These are phyloP conservation scores for Xylaria curta DNA, from an alignment of 495 filamentous ascomycete species.

Conservation along the genomic window DNA sequence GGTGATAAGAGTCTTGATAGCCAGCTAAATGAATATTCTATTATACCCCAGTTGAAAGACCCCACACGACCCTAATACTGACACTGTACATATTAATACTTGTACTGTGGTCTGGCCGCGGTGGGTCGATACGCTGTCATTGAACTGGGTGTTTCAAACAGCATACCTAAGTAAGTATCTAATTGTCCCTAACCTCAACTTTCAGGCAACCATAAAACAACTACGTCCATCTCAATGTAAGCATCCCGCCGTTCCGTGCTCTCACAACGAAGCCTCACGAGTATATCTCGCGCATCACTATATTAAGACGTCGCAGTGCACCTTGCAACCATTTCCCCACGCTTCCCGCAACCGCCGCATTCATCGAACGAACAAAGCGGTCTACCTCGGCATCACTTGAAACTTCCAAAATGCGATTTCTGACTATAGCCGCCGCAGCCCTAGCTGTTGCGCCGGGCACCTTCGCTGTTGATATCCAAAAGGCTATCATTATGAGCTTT, in stretches of 20 bases:
- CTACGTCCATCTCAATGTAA: background rate
- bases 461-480: conserved; percentile 61
- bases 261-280: background rate
- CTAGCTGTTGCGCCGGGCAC: conserved; percentile 61
- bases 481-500: conserved; percentile 81
- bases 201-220: background rate
- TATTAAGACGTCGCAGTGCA: background rate
- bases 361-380: conserved; percentile 4
- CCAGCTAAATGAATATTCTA: too few relatives aligned
- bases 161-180: background rate
- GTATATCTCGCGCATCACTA: background rate
- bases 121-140: conserved; percentile 16
- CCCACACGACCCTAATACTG: background rate
- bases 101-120: background rate
- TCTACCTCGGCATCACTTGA: conserved; percentile 1
- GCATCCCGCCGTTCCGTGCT: background rate
- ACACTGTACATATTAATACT: too few relatives aligned
- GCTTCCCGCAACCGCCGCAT: background rate
- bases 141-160: background rate
- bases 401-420: conserved; percentile 63
- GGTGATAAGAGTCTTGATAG: too few relatives aligned
- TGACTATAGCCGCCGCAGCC: conserved; percentile 59
- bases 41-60: too few relatives aligned
- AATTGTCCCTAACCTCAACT: background rate
- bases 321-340: conserved; percentile 13